Conservation (phyloP, 108 stramenopile species). For the Stephanodiscus minutulus region DNA sequence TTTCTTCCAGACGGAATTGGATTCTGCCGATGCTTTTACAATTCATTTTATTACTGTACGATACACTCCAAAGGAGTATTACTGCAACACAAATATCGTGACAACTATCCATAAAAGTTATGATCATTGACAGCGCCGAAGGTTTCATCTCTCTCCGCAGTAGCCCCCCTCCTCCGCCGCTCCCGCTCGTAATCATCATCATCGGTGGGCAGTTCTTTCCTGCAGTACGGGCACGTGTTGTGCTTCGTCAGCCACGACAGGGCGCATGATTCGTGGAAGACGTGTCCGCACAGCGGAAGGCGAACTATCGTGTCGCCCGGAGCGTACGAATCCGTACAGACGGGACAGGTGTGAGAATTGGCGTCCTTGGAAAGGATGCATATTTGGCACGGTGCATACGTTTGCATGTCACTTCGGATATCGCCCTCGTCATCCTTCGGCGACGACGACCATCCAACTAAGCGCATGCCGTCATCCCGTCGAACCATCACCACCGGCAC, state of each 20-base stretch:
- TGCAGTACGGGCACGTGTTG: slow-evolving; percentile 87
- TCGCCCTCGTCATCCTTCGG: background rate
- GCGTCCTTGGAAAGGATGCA: slow-evolving; percentile 24
- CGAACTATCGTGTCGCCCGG: slow-evolving; percentile 64
- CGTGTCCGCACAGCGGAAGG: slow-evolving; percentile 75
- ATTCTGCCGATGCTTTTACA: too few species aligned
- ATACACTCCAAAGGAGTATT: too few species aligned
- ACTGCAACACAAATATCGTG: background rate
- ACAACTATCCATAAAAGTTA: slow-evolving; percentile 35
- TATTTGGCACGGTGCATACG: slow-evolving; percentile 35
- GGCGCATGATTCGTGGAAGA: slow-evolving; percentile 85
- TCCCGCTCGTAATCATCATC: slow-evolving; percentile 79
- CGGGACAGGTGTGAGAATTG: slow-evolving; percentile 57
- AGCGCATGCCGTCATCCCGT: slow-evolving; percentile 51
- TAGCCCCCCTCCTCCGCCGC: slow-evolving; percentile 50
- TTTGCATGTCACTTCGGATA: slow-evolving; percentile 4
- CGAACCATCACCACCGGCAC: slow-evolving; percentile 85
- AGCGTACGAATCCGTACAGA: slow-evolving; percentile 65
- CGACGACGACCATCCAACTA: slow-evolving; percentile 20
- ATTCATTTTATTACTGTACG: too few species aligned
- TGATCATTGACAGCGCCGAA: background rate
- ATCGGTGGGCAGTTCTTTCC: slow-evolving; percentile 83
- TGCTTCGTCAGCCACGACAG: slow-evolving; percentile 73
- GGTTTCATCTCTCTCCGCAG: background rate
- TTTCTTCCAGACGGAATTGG: too few species aligned